Percentiles rank a stretch among this genome's conserved stretches.
Evolutionary conservation across 2,329 filamentous ascomycete genomes (phyloP).

Genomic region (Fusarium nelsonii): DNA sequence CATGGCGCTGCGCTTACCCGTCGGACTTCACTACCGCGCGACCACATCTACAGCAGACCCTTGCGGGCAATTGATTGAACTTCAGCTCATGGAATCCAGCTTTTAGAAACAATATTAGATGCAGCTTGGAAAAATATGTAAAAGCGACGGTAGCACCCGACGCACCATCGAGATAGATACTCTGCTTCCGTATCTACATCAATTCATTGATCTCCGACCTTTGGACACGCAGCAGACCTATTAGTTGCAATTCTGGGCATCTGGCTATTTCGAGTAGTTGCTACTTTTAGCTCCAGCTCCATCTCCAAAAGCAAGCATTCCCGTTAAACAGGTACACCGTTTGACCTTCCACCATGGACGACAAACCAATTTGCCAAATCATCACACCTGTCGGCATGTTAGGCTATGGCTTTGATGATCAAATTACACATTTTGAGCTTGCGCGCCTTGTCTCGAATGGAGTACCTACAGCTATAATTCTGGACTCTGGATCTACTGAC

Average conservation of each 20-base stretch:
- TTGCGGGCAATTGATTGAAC: too few species aligned
- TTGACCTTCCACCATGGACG: background rate
- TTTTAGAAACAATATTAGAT: background rate
- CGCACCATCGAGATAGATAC: too few species aligned
- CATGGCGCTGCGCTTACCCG: background rate
- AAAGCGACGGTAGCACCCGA: background rate
- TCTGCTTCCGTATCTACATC: too few species aligned
- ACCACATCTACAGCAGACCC: too few species aligned
- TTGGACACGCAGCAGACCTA: too few species aligned
- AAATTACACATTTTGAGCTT: conserved; percentile 46
- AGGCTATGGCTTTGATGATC: conserved; percentile 60
- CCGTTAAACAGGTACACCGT: too few species aligned
- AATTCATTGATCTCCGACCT: too few species aligned
- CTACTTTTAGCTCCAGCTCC: too few species aligned
- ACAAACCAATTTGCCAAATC: conserved; percentile 46
- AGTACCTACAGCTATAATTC: conserved; percentile 52
- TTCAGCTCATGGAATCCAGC: too few species aligned
- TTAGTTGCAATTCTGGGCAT: too few species aligned
- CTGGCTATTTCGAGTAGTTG: too few species aligned
- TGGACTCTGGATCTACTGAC: conserved; percentile 54
- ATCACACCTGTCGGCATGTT: conserved; percentile 63
- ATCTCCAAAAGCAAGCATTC: too few species aligned
- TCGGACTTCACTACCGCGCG: background rate
- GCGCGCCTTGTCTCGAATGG: conserved; percentile 45
- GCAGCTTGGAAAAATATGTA: background rate